These are phyloP conservation scores for Sphaerulina populicola DNA, from an alignment of 2,329 filamentous ascomycete genomes.

Conservation along the genomic window DNA sequence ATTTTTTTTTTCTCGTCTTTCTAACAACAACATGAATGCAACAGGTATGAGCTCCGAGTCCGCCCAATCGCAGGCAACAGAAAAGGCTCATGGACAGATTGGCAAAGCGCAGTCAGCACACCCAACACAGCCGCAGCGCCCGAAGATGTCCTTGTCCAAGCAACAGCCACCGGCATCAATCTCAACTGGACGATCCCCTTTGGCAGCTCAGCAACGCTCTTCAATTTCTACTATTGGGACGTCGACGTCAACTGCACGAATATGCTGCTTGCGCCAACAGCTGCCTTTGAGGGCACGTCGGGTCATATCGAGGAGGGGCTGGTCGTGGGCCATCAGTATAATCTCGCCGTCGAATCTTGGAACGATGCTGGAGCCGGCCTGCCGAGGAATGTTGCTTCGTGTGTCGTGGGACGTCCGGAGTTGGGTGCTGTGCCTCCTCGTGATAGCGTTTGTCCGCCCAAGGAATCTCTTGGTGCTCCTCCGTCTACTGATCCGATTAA, in stretches of 20 bases:
- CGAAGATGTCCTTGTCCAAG: not conserved
- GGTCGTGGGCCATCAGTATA: not conserved
- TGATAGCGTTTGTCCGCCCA: not conserved
- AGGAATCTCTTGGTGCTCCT: not conserved
- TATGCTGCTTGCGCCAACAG: not conserved
- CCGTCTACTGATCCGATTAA: not conserved
- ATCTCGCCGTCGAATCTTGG: slow-evolving; percentile 2
- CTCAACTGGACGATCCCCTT: not conserved
- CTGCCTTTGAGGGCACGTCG: not conserved
- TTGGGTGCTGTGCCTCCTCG: not conserved
- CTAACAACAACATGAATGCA: too few species aligned
- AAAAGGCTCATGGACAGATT: slow-evolving; percentile 3
- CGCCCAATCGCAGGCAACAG: slow-evolving; percentile 2
- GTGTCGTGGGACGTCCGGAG: not conserved
- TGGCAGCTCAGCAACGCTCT: not conserved
- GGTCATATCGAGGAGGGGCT: not conserved
- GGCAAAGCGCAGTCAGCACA: not conserved
- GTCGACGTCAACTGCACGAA: not conserved
- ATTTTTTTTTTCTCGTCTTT: too few species aligned
- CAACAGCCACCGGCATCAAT: not conserved
- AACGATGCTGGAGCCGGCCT: not conserved
- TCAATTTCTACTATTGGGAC: slow-evolving; percentile 5
- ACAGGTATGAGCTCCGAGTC: slow-evolving; percentile 3
- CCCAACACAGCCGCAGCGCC: not conserved
- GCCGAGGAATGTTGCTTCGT: not conserved